phyloP scores from a whole-genome alignment of 306 rosid genomes.

The Myrica gale region DNA sequence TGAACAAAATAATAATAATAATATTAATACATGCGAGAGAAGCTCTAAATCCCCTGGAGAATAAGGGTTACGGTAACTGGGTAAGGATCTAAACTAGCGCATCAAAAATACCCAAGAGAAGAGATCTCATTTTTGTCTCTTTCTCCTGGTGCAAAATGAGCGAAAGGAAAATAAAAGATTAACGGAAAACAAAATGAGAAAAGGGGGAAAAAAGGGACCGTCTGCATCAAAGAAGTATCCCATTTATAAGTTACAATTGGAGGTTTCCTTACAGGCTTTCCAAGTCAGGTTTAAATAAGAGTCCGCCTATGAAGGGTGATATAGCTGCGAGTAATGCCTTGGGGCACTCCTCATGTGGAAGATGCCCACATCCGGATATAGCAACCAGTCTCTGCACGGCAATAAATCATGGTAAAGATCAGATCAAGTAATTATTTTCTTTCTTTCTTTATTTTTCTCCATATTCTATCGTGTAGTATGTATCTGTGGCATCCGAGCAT shows the following conservation, averaged over 20 bases:
- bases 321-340: constrained; percentile 85
- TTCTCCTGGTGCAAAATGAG: constrained; percentile 39
- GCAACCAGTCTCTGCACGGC: constrained; percentile 75
- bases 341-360: constrained; percentile 96
- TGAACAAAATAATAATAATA: neutral
- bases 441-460: neutral
- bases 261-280: constrained; percentile 44
- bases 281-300: constrained; percentile 42
- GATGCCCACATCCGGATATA: constrained; percentile 92
- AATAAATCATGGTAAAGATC: constrained; percentile 21
- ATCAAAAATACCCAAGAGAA: constrained; percentile 51
- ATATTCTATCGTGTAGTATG: constrained; percentile 11
- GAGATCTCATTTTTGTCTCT: constrained; percentile 44
- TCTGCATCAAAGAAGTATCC: constrained; percentile 12
- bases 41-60: constrained; percentile 43
- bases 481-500: neutral
- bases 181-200: neutral
- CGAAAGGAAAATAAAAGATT: neutral
- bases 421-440: constrained; percentile 4
- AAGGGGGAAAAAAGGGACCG: constrained; percentile 14
- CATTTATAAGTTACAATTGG: constrained; percentile 32
- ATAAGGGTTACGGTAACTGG: constrained; percentile 16
- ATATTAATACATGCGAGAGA: constrained; percentile 34
- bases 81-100: constrained; percentile 41
- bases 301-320: constrained; percentile 70